These are phyloP conservation scores for Amaranthus cruentus DNA, from an alignment of 148 eudicot species.

Conservation along the genomic window DNA sequence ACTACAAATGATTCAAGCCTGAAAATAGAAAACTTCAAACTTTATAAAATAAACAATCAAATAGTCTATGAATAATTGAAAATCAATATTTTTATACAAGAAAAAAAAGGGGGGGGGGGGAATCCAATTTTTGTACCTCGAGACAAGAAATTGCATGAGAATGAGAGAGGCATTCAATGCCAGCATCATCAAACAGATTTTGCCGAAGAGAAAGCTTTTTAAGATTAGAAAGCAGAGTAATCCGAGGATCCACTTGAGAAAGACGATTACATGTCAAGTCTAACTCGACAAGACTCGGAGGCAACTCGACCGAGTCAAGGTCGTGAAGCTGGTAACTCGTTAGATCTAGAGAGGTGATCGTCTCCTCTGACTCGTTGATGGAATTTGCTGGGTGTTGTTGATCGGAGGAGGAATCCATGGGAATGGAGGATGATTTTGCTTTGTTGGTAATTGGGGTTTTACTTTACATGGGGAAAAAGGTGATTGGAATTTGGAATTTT, in stretches of 20 bases:
- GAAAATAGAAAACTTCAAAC: background rate
- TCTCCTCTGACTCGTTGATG: slow-evolving; percentile 24
- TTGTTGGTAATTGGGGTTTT: no score
- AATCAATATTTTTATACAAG: background rate
- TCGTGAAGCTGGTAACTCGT: slow-evolving; percentile 69
- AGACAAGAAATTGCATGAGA: slow-evolving; percentile 64
- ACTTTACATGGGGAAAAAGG: no score
- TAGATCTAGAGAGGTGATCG: slow-evolving; percentile 48
- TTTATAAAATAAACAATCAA: background rate
- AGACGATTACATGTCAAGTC: slow-evolving; percentile 89
- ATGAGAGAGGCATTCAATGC: slow-evolving; percentile 49
- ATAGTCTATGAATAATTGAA: background rate
- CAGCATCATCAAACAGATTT: slow-evolving; percentile 71
- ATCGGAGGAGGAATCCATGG: background rate
- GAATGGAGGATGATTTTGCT: no score
- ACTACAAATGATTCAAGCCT: background rate
- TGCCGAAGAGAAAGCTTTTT: slow-evolving; percentile 89
- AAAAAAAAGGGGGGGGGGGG: background rate
- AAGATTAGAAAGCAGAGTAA: slow-evolving; percentile 51
- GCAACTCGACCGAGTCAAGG: slow-evolving; percentile 62
- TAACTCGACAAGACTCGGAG: slow-evolving; percentile 66
- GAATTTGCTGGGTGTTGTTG: background rate
- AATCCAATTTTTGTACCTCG: slow-evolving; percentile 34
- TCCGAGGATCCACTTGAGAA: slow-evolving; percentile 65
- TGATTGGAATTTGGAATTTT: no score